Base-by-base conservation (phyloP, 768 basidiomycete species). In the Chalciporus chontae region DNA sequence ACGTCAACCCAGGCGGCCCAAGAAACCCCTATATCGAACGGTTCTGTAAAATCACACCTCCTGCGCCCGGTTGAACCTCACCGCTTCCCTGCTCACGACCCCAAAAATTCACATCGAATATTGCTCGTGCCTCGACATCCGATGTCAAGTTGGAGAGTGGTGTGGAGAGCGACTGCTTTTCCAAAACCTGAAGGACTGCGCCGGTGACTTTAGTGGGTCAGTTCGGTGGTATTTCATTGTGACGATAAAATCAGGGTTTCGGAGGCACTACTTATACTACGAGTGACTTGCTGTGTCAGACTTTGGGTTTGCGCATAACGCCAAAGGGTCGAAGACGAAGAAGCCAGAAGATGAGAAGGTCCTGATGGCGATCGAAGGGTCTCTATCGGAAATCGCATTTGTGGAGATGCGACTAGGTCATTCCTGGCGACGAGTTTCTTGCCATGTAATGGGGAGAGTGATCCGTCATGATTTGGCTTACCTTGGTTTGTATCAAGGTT, bases 121-220 rank as follows among this genome's bases (percentile, higher is more conserved):
- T 14, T 4, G 53, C 47, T 4, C 70, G 60, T 4, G 70, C 71
- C 1, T 61, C 58, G 0, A 53, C 56, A 5, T 67, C 65, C 3
- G 66, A 53, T 11, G 62, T 65, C 17, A 4, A 21, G 21, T 21
- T 65, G 5, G 53, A 43, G 3, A 45, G 54, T 64, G 55, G 2
- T 39, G 2, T 39, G 45, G 17, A 76, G 68, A 37, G 63, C 65
- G 17, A 47, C 45, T 42, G 71, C 64, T 17, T 56, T 67, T 6
- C 74, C 74, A 45, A 77, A 65, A 11, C 73, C 71, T 2, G 70
- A 62, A 4, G 69, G 70, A n/a, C n/a, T 3, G 70, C 58, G 18
- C 73, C 72, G 11, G 71, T 51, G 43, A 53, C 55, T 57, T 40
- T 17, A 37, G 15, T 44, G 24, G 27, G 5, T 14, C 32, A 26